Conservation (phyloP, 164 flowering plant genomes). For the Cinnamomum micranthum region DNA sequence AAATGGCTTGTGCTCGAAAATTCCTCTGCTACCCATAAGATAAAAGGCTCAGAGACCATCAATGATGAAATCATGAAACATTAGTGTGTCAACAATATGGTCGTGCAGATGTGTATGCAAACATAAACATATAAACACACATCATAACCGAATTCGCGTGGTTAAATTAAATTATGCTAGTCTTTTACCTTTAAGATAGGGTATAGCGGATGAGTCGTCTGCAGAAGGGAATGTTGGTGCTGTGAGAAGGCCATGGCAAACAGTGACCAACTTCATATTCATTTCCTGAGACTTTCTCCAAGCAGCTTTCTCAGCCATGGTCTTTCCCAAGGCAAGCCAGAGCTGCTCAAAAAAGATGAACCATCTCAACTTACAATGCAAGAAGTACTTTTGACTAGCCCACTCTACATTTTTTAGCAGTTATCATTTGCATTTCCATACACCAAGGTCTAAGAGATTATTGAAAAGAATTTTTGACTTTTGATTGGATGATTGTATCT, state of each 20-base stretch:
- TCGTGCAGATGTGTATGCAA: no score
- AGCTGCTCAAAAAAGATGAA: conserved; percentile 21
- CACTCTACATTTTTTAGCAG: neutral
- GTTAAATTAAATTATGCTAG: neutral
- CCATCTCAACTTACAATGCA: neutral
- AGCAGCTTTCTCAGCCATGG: conserved; percentile 38
- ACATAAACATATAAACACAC: no score
- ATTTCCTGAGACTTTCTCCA: conserved; percentile 35
- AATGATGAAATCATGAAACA: no score
- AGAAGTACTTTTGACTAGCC: neutral
- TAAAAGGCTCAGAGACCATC: no score
- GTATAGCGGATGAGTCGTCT: conserved; percentile 17
- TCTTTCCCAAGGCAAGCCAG: conserved; percentile 51
- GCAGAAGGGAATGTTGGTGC: conserved; percentile 23
- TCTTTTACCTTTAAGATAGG: conserved; percentile 42
- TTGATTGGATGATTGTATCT: no score
- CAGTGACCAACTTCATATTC: conserved; percentile 34
- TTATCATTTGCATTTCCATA: no score
- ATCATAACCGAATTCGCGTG: no score
- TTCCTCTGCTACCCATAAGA: no score
- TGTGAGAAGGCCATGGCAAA: conserved; percentile 46
- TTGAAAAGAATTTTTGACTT: neutral
- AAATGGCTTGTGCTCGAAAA: neutral
- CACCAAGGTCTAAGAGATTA: neutral
- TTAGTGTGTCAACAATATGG: no score